Conservation (phyloP, 148 eudicot species). For the Diospyros kaki region DNA sequence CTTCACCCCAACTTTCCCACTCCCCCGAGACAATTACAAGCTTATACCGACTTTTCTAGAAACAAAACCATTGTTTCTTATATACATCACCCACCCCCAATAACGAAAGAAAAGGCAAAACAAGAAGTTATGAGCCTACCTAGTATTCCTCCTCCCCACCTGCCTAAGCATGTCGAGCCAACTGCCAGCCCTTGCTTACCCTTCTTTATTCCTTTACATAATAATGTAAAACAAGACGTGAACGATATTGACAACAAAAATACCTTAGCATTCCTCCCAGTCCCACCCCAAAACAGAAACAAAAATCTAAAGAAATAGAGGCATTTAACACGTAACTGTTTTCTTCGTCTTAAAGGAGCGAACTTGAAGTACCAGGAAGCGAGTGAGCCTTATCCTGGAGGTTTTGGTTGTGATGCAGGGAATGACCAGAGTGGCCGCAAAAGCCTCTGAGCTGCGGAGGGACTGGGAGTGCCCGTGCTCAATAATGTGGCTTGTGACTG, state of each 20-base stretch:
- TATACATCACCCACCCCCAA: constrained; percentile 47
- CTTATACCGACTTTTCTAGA: constrained; percentile 13
- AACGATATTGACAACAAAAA: constrained; percentile 18
- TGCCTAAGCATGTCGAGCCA: neutral
- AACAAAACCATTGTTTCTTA: constrained; percentile 25
- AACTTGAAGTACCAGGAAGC: no score
- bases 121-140: constrained; percentile 18
- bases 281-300: constrained; percentile 16
- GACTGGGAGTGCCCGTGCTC: no score
- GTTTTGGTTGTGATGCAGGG: constrained; percentile 33
- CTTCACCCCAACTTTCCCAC: constrained; percentile 18
- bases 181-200: constrained; percentile 3
- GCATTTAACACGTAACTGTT: neutral
- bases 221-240: constrained; percentile 14
- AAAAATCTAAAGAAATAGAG: neutral
- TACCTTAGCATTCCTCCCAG: neutral
- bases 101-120: constrained; percentile 19
- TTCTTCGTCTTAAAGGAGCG: neutral
- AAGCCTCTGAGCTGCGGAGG: constrained; percentile 36
- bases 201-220: constrained; percentile 28
- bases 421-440: constrained; percentile 38
- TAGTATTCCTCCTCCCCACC: constrained; percentile 12
- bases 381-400: no score
- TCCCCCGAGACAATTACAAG: constrained; percentile 30
- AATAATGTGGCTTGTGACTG: constrained; percentile 56